Percentiles rank a stretch among this genome's conserved stretches.
Conservation (phyloP, 2,329 filamentous ascomycete species). For the Ascocoryne sarcoides region DNA sequence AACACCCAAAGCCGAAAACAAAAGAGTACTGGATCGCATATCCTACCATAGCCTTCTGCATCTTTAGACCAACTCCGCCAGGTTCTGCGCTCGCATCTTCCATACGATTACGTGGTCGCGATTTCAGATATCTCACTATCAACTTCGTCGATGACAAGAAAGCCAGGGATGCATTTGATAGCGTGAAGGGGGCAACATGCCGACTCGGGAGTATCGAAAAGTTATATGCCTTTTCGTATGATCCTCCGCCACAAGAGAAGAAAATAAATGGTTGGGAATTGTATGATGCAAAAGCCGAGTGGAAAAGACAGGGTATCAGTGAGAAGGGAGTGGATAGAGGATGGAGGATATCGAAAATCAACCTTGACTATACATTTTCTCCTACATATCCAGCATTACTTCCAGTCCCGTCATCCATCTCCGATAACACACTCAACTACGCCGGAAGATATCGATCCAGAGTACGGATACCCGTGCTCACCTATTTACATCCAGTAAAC, state of each 20-base stretch:
- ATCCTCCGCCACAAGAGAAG: constrained; percentile 63
- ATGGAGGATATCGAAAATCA: constrained; percentile 88
- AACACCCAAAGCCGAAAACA: constrained; percentile 36
- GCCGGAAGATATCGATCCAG: constrained; percentile 83
- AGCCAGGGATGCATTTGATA: constrained; percentile 81
- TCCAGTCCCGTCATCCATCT: constrained; percentile 79
- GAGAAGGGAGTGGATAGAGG: constrained; percentile 53
- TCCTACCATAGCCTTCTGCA: constrained; percentile 79
- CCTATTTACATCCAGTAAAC: constrained; percentile 93
- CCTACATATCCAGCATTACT: constrained; percentile 84
- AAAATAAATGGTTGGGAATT: constrained; percentile 71
- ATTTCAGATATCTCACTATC: constrained; percentile 91
- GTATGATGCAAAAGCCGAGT: constrained; percentile 82
- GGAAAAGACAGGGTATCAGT: constrained; percentile 77
- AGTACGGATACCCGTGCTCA: constrained; percentile 77
- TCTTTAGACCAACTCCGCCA: constrained; percentile 63
- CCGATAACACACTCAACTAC: constrained; percentile 95
- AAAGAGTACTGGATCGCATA: constrained; percentile 90
- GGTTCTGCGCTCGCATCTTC: constrained; percentile 65
- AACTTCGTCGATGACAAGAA: constrained; percentile 68
- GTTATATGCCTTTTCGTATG: constrained; percentile 83
- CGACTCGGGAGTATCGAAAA: constrained; percentile 77
- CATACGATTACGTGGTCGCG: constrained; percentile 80
- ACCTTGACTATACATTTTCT: constrained; percentile 82
- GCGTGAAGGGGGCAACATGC: constrained; percentile 72